Base-by-base conservation (phyloP, 1,284 basidiomycete genomes). In the Cystobasidiaceae sp. region DNA sequence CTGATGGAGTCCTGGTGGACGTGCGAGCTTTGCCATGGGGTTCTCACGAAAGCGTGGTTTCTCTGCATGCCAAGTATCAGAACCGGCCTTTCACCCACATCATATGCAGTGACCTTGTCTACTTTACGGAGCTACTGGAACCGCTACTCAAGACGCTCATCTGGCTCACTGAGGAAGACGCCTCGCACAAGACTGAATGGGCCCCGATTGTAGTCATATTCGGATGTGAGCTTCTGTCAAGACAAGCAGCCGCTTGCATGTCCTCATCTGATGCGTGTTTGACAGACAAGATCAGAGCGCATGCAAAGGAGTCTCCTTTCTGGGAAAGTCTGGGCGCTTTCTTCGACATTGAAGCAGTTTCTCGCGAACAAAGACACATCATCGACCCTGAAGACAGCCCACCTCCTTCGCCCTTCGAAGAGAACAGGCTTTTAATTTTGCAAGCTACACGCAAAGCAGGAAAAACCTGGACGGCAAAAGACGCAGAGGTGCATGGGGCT, bases 31-130 rank as follows among this genome's bases (percentile, higher is more conserved):
- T 64, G 23, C 39, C 39, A 3, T 64, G 61, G 61, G 61, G 61
- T 6, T 39, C 39, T n/a, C 19, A 44, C 7, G 43, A 23, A 21
- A 25, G 44, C 25, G 23, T 56, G 8, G 27, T 44, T n/a, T 23
- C 11, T 25, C 44, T 55, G 30, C 52, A 32, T 13, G 5, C 13
- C 15, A 8, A 25, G 13, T 17, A 23, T 46, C 37, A 45, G 21
- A 28, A 56, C 23, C 28, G 27, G 33, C 41, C 19, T 11, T 41
- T 64, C 25, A 55, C 61, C 9, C 61, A 64, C 23, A 56, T 64
- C 7, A 17, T 64, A 28, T 64, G 61, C 19, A 64, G 61, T 44
- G 61, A 64, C 43, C 52, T 64, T 23, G 61, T 64, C 30, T 64
- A 64, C 32, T 64, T 64, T 34, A 49, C 61, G 25, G 17, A 64